phyloP scores from a whole-genome alignment of 257 asterid species.

The Mentha longifolia region DNA sequence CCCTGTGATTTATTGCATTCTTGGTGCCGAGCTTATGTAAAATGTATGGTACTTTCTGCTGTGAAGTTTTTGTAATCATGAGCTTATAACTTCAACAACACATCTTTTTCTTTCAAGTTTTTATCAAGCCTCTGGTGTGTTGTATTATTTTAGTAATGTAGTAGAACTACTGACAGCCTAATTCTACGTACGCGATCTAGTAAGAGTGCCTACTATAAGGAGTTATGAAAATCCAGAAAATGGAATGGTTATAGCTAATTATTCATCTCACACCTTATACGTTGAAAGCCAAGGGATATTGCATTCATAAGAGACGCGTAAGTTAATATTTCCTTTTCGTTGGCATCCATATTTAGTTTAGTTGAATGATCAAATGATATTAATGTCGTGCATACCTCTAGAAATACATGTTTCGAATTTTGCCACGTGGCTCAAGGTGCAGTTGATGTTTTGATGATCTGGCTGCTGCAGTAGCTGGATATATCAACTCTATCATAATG shows the following conservation, averaged over 20 bases:
- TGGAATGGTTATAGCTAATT: neutral
- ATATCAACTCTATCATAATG: neutral
- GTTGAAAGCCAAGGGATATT: neutral
- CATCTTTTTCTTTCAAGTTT: conserved; percentile 15
- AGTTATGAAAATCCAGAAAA: neutral
- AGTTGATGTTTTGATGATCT: neutral
- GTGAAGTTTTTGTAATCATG: conserved; percentile 4
- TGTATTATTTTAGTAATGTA: neutral
- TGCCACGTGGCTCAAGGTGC: neutral
- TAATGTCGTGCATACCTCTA: neutral
- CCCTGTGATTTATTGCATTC: conserved; percentile 21
- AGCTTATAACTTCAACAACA: neutral
- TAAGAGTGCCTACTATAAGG: conserved; percentile 14
- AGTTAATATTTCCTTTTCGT: neutral
- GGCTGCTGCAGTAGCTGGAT: neutral
- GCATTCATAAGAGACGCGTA: neutral
- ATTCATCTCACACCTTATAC: neutral
- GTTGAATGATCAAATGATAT: neutral
- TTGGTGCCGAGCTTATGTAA: neutral
- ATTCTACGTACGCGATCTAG: neutral
- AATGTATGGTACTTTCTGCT: conserved; percentile 20
- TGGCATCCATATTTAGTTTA: neutral
- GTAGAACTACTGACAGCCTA: neutral
- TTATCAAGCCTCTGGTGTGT: conserved; percentile 6
- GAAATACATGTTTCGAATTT: neutral